Percentiles rank a stretch among this genome's conserved stretches.
These are phyloP conservation scores for Fibroporia radiculosa DNA, from an alignment of 768 basidiomycete genomes.

Conservation along the genomic window DNA sequence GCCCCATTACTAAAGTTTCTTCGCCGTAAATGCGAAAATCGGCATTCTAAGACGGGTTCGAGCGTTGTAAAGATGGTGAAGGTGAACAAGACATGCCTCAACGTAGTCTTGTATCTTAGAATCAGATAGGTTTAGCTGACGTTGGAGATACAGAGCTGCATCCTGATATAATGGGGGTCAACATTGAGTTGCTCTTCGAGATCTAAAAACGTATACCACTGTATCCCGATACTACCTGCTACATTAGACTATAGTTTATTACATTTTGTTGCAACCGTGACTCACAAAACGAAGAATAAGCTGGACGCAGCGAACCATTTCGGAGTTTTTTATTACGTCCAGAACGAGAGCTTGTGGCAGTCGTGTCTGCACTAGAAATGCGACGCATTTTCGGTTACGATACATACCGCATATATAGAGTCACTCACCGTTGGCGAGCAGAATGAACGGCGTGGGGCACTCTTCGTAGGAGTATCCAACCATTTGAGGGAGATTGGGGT, in stretches of 20 bases:
- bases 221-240: no score
- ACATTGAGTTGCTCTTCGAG: neutral
- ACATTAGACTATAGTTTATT: neutral
- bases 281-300: constrained; percentile 28
- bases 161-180: constrained; percentile 26
- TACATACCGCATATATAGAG: neutral
- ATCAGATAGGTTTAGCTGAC: constrained; percentile 33
- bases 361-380: constrained; percentile 32
- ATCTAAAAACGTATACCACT: no score
- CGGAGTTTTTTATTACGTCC: constrained; percentile 27
- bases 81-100: constrained; percentile 25
- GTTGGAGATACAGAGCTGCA: constrained; percentile 35
- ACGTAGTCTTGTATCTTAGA: constrained; percentile 38
- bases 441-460: constrained; percentile 40
- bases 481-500: constrained; percentile 48
- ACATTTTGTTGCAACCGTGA: constrained; percentile 16
- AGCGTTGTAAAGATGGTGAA: neutral
- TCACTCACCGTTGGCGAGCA: constrained; percentile 39
- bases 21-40: constrained; percentile 33
- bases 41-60: constrained; percentile 24
- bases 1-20: constrained; percentile 35
- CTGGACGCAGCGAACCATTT: constrained; percentile 30
- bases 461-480: constrained; percentile 40
- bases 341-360: constrained; percentile 33
- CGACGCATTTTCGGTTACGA: neutral